phyloP scores from a whole-genome alignment of 2,329 filamentous ascomycete species.

The Trichoderma sp. region DNA sequence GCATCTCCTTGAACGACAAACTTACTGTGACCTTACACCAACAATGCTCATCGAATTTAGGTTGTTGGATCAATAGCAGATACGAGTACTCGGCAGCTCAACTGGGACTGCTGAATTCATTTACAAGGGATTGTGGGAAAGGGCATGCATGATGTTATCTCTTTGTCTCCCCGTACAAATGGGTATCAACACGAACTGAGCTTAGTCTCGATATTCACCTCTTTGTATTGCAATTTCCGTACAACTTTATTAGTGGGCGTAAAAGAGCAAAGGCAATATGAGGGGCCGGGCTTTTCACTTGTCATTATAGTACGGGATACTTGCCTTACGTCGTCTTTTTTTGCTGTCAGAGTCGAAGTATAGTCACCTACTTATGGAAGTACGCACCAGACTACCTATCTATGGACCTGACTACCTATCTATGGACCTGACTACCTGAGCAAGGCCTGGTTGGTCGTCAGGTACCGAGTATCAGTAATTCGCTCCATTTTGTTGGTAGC shows the following conservation, averaged over 20 bases:
- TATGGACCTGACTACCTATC: background rate
- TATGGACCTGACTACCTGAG: background rate
- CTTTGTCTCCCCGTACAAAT: too few relatives aligned
- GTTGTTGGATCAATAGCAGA: too few relatives aligned
- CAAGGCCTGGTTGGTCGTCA: background rate
- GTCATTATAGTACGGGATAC: background rate
- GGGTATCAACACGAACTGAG: too few relatives aligned
- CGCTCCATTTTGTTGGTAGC: background rate
- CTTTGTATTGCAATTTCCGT: background rate
- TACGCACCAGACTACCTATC: background rate
- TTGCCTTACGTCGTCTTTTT: background rate
- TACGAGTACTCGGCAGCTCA: too few relatives aligned
- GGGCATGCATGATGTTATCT: background rate
- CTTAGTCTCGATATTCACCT: too few relatives aligned
- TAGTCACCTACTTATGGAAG: background rate
- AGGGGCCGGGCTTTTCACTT: background rate
- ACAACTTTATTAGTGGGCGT: background rate
- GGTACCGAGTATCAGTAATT: background rate
- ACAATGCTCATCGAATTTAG: background rate
- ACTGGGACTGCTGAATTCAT: background rate
- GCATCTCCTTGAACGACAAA: background rate
- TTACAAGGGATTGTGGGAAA: background rate
- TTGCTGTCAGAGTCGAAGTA: background rate
- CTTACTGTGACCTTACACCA: accelerated
- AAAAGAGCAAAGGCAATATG: background rate